Conservation (phyloP, 371 early-diverging fungal genomes). For the Mucor indicus region DNA sequence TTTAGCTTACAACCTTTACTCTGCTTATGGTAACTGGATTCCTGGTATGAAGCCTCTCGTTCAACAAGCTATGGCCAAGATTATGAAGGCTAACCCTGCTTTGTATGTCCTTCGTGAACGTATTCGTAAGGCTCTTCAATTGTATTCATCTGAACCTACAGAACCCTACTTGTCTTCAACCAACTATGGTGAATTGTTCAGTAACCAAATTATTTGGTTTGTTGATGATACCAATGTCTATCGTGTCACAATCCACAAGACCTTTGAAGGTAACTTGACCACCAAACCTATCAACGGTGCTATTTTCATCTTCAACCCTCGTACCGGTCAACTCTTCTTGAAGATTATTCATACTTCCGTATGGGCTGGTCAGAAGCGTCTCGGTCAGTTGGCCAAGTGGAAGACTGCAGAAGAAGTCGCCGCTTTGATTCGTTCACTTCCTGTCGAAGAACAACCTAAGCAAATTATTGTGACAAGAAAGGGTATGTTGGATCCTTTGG, state of each 20-base stretch:
- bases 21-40: constrained; percentile 95
- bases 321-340: constrained; percentile 97
- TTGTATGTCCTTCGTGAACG: constrained; percentile 97
- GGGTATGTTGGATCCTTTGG: constrained; percentile 99
- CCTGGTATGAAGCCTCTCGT: constrained; percentile 97
- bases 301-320: constrained; percentile 98
- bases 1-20: constrained; percentile 93
- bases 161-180: constrained; percentile 95
- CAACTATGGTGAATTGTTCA: constrained; percentile 97
- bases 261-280: constrained; percentile 97
- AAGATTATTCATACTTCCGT: constrained; percentile 99
- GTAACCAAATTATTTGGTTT: constrained; percentile 98
- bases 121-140: constrained; percentile 96
- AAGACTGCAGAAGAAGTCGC: constrained; percentile 99
- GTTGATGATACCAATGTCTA: constrained; percentile 99
- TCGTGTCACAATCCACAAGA: constrained; percentile 99
- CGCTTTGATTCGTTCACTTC: constrained; percentile 96
- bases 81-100: constrained; percentile 98
- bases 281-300: constrained; percentile 99
- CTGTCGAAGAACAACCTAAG: constrained; percentile 98
- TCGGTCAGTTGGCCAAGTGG: constrained; percentile 98
- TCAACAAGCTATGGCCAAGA: constrained; percentile 96
- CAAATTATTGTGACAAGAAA: constrained; percentile 98
- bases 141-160: constrained; percentile 98
- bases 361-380: constrained; percentile 98